Base-by-base conservation (phyloP, 1,284 basidiomycete genomes). In the Cryptococcus sp. region DNA sequence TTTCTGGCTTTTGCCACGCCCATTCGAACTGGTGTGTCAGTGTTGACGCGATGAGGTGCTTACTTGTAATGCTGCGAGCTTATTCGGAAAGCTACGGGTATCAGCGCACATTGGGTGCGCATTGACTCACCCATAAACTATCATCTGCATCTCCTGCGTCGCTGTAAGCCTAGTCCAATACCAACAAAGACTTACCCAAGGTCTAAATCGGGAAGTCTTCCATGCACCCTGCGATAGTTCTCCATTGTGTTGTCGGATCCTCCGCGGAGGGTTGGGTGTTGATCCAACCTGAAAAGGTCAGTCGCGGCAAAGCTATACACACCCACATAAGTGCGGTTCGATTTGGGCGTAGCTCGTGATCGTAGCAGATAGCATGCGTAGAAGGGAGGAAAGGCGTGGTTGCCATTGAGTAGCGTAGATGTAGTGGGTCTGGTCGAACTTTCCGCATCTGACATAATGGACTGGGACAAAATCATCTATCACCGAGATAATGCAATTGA, bases 291-390 rank as follows among this genome's bases (percentile, higher is more conserved):
- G 87, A 8, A 85, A 86, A 15, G 7, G 26, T 62, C 41, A 54
- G 51, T 49, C 16, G 40, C n/a, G 25, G 17, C 13, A 23, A 15
- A 7, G 6, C 43, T n/a, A 11, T 29, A 6, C 10, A 17, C 10
- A 38, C 43, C 55, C 54, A 80, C 83, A 62, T 80, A 89, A 79
- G 86, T 85, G 17, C 70, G 53, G 50, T 82, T 84, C 0, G 86
- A 82, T 22, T 79, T 78, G 0, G 82, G 81, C 0, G 81, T 83
- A 20, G 84, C 80, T 4, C 84, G 72, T 1, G 88, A 90, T 65
- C 88, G 87, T 13, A 95, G 81, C 0, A 94, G 82, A 74, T 95
- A 95, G 76, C 91, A 94, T 1, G 89, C 89, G 72, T 95, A 95
- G 74, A 94, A 91, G 0, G 84, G 76, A 1, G 91, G 89, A 61